Evolutionary conservation across 345 rosid genomes (phyloP).

Genomic region (Barbarea vulgaris): DNA sequence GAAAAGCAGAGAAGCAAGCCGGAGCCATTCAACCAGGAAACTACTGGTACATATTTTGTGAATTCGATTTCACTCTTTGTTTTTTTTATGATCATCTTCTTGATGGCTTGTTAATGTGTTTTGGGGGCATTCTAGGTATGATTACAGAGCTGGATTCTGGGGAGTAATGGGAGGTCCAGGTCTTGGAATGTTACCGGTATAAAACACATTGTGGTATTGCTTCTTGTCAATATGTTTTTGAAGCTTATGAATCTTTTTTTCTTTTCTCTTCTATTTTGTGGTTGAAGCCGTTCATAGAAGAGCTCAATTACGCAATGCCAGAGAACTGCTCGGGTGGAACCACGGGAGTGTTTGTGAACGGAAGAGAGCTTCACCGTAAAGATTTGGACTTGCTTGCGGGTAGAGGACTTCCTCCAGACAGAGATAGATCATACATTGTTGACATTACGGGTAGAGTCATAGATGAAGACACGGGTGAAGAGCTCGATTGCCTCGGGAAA

Average conservation of each 20-base stretch:
- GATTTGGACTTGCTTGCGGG: constrained; percentile 80
- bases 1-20: constrained; percentile 78
- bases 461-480: constrained; percentile 90
- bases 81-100: neutral
- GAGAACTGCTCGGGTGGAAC: constrained; percentile 81
- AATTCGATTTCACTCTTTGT: neutral
- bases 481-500: constrained; percentile 85
- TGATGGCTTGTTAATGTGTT: constrained; percentile 10
- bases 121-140: constrained; percentile 68
- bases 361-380: constrained; percentile 86
- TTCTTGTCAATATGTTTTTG: constrained; percentile 2
- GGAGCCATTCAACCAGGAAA: constrained; percentile 83
- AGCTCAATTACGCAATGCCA: constrained; percentile 70
- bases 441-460: constrained; percentile 82
- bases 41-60: constrained; percentile 62
- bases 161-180: constrained; percentile 84
- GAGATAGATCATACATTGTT: constrained; percentile 69
- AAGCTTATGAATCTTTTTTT: neutral
- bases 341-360: constrained; percentile 75
- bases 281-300: constrained; percentile 85
- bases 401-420: constrained; percentile 74
- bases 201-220: constrained; percentile 28
- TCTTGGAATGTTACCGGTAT: constrained; percentile 88
- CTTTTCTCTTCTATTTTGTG: neutral
- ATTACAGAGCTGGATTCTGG: constrained; percentile 92